phyloP scores from a whole-genome alignment of 306 rosid genomes.

The Pterocarpus macrocarpus region DNA sequence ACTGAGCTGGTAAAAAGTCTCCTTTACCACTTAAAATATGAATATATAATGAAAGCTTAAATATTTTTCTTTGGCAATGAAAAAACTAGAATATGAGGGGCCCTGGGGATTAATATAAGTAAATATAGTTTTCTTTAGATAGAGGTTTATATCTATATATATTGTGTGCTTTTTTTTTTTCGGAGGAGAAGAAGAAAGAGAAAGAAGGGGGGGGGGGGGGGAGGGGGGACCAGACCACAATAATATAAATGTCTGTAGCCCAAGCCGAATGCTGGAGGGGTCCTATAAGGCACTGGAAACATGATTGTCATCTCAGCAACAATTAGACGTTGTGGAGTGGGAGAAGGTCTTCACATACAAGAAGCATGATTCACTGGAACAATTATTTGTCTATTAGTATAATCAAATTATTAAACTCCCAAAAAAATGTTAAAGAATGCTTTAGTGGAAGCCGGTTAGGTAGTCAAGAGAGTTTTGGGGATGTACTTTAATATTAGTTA shows the following conservation, averaged over 20 bases:
- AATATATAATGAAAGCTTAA: background rate
- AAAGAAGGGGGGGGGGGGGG: background rate
- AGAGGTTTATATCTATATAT: no score
- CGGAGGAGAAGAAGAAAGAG: no score
- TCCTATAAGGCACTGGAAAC: conserved; percentile 36
- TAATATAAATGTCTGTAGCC: background rate
- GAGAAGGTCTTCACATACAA: conserved; percentile 27
- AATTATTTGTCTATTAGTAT: conserved; percentile 19
- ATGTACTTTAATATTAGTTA: conserved; percentile 27
- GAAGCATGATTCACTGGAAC: conserved; percentile 13
- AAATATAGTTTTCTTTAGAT: no score
- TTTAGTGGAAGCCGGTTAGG: conserved; percentile 42
- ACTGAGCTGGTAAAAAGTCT: no score
- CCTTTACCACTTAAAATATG: no score
- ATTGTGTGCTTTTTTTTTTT: background rate
- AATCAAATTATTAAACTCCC: background rate
- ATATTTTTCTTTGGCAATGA: background rate
- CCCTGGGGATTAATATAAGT: background rate
- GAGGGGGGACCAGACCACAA: conserved; percentile 14
- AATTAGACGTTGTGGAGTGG: conserved; percentile 11
- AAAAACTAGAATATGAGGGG: background rate
- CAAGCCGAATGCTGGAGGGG: conserved; percentile 13
- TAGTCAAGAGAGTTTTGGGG: conserved; percentile 17
- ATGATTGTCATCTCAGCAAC: conserved; percentile 34
- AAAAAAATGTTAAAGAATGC: conserved; percentile 23